Evolutionary conservation across 768 basidiomycete genomes (phyloP), one percentile per base, ranked within the genome.

Genomic region (Leucocoprinus leucothites): DNA sequence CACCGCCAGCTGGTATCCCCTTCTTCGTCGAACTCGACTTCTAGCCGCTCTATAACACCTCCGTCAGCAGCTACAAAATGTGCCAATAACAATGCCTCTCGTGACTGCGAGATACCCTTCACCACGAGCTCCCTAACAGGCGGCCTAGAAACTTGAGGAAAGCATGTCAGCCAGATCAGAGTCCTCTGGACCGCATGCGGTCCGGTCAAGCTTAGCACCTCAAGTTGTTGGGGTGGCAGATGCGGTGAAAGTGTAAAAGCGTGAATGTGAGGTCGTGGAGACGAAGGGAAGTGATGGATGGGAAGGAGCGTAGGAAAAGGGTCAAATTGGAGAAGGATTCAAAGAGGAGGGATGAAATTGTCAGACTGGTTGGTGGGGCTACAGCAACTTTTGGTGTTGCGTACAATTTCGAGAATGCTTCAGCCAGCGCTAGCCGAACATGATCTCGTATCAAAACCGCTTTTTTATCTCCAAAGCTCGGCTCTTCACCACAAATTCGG

Each of bases 281-380:
- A 13, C 13, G 42, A 18, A 52, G 51, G 0, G 51, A 52, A 2
- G 42, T 44, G 19, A 52, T 24, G 8, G 21, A 4, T 8, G 51
- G 42, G 51, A 52, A 52, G 18, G 51, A 52, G 1, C 42, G 42
- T 13, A 52, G 41, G 7, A 52, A 34, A 18, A 52, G 28, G 1
- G 51, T 52, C 11, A 45, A 8, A 16, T 52, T 41, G 7, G 42
- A 52, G 34, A 44, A 52, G 26, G 26, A 34, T 14, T 52, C 51
- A 11, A 52, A 52, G 28, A 28, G 16, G 42, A 52, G 51, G 5
- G 31, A 44, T 4, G 51, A 34, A n/a, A 45, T 25, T 8, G 42
- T 43, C 6, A 52, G 19, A 14, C 13, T 31, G 1, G 42, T 52
- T 34, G 43, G 43, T 24, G 28, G 11, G 14, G 19, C 34, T 11